phyloP scores from a whole-genome alignment of 2,329 filamentous ascomycete genomes.

The Fusarium miscanthi region DNA sequence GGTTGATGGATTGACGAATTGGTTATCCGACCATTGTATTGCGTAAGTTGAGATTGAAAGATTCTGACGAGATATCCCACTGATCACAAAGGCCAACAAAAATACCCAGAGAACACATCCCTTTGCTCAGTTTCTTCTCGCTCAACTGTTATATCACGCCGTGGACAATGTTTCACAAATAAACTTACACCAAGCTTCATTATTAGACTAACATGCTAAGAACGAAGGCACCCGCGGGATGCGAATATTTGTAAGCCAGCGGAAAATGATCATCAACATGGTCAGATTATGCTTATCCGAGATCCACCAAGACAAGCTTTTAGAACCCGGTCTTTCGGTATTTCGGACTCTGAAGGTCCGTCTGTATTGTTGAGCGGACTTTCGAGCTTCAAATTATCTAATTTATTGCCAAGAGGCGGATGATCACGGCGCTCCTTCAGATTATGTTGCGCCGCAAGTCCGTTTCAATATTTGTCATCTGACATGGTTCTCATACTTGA shows the following conservation, averaged over 20 bases:
- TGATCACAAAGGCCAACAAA: not conserved
- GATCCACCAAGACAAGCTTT: slow-evolving; percentile 8
- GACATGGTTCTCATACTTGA: not conserved
- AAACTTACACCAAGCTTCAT: not conserved
- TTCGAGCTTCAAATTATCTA: not conserved
- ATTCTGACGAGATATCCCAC: not conserved
- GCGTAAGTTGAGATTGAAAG: too few species aligned
- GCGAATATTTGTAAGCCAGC: slow-evolving; percentile 16
- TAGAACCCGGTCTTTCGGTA: not conserved
- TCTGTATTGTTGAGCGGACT: not conserved
- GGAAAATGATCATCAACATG: not conserved
- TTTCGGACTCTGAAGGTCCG: slow-evolving; percentile 21
- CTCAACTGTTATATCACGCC: not conserved
- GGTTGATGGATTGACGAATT: not conserved
- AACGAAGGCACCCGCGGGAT: not conserved
- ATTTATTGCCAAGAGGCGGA: not conserved
- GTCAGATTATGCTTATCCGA: slow-evolving; percentile 23
- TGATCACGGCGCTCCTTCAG: not conserved
- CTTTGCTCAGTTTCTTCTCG: too few species aligned
- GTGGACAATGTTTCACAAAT: not conserved
- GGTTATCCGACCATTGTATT: slow-evolving; percentile 6
- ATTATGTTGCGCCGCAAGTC: not conserved
- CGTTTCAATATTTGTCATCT: not conserved
- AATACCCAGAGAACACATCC: not conserved
- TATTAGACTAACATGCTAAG: not conserved